These are phyloP conservation scores for Posidonia australis DNA, from an alignment of 106 monocot genomes.

Conservation along the genomic window DNA sequence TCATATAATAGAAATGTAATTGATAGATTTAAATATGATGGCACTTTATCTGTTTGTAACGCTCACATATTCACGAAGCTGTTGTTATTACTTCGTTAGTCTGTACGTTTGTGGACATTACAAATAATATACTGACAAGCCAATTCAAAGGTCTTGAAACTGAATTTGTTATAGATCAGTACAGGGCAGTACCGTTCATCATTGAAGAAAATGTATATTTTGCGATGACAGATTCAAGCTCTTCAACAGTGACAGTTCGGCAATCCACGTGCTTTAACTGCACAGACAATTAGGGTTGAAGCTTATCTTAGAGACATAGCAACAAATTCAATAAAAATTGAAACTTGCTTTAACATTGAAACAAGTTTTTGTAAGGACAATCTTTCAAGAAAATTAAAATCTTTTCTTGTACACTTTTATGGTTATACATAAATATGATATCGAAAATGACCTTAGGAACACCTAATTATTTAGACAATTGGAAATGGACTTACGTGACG, in stretches of 20 bases:
- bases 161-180: neutral
- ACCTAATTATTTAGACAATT: no score
- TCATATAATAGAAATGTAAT: no score
- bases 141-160: neutral
- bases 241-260: constrained; percentile 48
- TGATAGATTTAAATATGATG: no score
- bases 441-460: no score
- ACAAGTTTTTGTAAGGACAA: neutral
- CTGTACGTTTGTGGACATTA: no score
- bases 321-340: neutral
- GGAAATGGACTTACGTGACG: no score
- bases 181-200: constrained; percentile 59
- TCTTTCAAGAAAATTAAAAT: neutral
- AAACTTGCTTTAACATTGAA: neutral
- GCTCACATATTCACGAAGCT: no score
- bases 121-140: neutral
- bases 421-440: neutral
- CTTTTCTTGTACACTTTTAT: neutral
- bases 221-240: constrained; percentile 64
- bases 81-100: no score
- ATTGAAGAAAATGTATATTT: constrained; percentile 73
- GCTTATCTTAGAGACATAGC: neutral
- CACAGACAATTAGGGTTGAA: constrained; percentile 10
- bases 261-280: constrained; percentile 92
- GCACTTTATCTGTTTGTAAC: no score